Conservation (phyloP, 2,329 filamentous ascomycete species). For the Colletotrichum camelliae region DNA sequence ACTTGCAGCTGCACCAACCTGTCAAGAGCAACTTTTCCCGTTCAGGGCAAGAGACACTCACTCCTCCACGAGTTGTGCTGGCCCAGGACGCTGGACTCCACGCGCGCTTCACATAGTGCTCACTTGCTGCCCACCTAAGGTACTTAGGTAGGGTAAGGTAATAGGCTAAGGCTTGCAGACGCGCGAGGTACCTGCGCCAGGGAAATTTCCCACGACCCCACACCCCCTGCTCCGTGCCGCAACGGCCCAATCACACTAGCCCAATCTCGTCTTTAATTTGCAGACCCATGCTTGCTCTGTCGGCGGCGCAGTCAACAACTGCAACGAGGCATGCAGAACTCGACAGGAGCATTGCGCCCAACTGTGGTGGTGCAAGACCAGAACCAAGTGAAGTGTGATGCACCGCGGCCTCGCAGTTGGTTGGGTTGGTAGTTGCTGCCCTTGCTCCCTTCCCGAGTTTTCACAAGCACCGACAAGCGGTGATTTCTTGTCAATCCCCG, state of each 20-base stretch:
- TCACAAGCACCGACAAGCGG: background rate
- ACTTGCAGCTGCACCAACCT: background rate
- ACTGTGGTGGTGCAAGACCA: background rate
- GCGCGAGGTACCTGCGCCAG: conserved; percentile 10
- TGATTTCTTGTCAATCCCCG: background rate
- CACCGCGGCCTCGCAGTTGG: background rate
- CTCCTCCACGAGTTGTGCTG: background rate
- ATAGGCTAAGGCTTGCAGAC: background rate
- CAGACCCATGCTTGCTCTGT: conserved; percentile 7
- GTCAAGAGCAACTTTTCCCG: background rate
- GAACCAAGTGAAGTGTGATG: background rate
- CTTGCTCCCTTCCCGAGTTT: background rate
- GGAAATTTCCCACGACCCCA: conserved; percentile 5
- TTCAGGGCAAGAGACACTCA: background rate
- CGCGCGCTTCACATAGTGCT: conserved; percentile 1
- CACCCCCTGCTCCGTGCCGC: background rate
- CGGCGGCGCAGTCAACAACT: conserved; percentile 18
- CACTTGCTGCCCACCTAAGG: background rate
- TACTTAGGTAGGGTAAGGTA: background rate
- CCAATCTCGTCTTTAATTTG: conserved; percentile 18
- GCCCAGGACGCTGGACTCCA: background rate
- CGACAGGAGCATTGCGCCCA: conserved; percentile 11
- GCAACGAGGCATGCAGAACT: conserved; percentile 12
- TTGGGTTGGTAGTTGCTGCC: background rate
- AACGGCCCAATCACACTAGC: background rate